Conservation (phyloP, 1,284 basidiomycete genomes). For the Ceratorhiza oryzae-sativae region DNA sequence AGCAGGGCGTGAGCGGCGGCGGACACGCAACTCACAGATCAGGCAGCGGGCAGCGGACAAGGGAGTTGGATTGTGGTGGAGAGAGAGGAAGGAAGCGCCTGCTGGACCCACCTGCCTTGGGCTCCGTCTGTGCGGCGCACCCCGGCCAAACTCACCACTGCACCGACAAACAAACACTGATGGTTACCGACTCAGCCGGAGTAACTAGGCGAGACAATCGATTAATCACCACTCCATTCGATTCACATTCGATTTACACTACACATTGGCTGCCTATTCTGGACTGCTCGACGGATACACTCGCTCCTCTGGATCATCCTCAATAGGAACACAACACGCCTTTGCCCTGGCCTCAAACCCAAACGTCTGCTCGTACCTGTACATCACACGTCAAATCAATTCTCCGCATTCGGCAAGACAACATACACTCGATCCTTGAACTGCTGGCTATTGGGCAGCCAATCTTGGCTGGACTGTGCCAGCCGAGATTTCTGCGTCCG, state of each 20-base stretch:
- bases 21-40: slow-evolving; percentile 13
- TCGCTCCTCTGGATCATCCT: background rate
- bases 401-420: background rate
- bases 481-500: background rate
- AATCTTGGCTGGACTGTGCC: background rate
- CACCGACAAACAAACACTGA: slow-evolving; percentile 5
- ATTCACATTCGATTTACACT: background rate
- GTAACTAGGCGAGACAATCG: slow-evolving; percentile 9
- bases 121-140: too few relatives aligned
- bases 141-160: slow-evolving; percentile 11
- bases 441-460: slow-evolving; percentile 3
- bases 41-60: background rate
- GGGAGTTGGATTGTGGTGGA: background rate
- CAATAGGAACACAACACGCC: background rate
- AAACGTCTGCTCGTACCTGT: background rate
- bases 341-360: background rate
- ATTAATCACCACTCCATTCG: too few relatives aligned
- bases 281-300: background rate
- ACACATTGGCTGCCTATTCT: background rate
- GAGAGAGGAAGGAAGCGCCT: background rate
- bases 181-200: background rate
- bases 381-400: background rate
- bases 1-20: too few relatives aligned
- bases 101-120: background rate
- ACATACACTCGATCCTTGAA: slow-evolving; percentile 3